Base-by-base conservation (phyloP, 2,329 filamentous ascomycete genomes). In the Xylariaceae sp. region DNA sequence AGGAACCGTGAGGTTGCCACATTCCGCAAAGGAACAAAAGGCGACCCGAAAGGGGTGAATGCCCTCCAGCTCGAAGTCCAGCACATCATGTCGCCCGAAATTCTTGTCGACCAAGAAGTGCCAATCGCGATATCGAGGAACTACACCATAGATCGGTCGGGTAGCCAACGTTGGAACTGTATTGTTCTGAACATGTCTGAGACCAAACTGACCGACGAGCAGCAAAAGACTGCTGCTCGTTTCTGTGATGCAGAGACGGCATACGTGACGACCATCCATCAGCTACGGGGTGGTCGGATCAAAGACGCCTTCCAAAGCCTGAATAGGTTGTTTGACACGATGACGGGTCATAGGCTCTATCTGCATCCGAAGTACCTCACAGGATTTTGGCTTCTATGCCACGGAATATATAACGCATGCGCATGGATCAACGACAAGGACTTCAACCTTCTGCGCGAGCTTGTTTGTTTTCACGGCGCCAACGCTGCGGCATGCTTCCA, bases 331-430 rank as follows among this genome's bases (percentile, higher is more conserved):
- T 46, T 50, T 33, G 39, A 50, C 22, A 42, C 30, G 15, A 46
- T 50, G 48, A 46, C 39, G 10, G 48, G 48, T 12, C 39, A 32
- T 22, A 14, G 42, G 12, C 19, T 50, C 9, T 50, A 46, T 33
- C 22, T 46, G 6, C 39, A 50, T 31, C 44, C 43, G 30, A 43
- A 46, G 11, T 31, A 43, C 15, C 48, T 39, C 2, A 46, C 48
- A 10, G 44, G 43, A 11, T 46, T 50, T 39, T 50, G 44, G 48
- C 43, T 43, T 5, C 22, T 46, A 3, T 46, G 48, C 15, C 18
- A 50, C 15, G 48, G 43, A 32, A 33, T 50, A n/a, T 50, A 46
- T 33, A 46, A 50, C 32, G 44, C 39, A 6, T 46, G 48, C 38
- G 31, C 31, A 17, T 46, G 40, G 39, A 42, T 50, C 19, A 42